phyloP scores from a whole-genome alignment of 257 asterid species.

The Lithospermum erythrorhizon region DNA sequence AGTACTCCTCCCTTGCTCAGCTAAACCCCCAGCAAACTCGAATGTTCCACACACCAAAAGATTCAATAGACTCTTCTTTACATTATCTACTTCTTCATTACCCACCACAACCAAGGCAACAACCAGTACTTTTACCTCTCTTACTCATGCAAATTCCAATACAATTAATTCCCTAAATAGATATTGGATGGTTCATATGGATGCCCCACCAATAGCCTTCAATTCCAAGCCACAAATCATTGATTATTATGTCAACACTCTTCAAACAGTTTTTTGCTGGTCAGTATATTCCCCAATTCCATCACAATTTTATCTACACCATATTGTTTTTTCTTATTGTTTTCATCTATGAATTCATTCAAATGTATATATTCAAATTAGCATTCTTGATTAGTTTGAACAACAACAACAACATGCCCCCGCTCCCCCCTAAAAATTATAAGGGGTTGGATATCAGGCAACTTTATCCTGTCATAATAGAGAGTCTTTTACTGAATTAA shows the following conservation, averaged over 20 bases:
- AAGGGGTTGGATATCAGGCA: no score
- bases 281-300: constrained; percentile 8
- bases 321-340: no score
- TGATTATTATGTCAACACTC: constrained; percentile 58
- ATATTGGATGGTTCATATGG: constrained; percentile 74
- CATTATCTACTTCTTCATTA: constrained; percentile 17
- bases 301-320: no score
- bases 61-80: background rate
- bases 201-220: constrained; percentile 36
- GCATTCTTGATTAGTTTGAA: background rate
- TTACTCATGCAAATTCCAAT: constrained; percentile 4
- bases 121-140: constrained; percentile 1
- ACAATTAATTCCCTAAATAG: constrained; percentile 17
- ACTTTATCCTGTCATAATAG: no score
- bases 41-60: constrained; percentile 9
- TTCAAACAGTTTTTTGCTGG: constrained; percentile 63
- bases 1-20: constrained; percentile 21
- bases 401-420: no score
- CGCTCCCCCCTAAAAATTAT: no score
- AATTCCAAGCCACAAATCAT: constrained; percentile 43
- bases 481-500: no score
- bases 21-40: constrained; percentile 22
- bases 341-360: background rate
- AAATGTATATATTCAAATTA: background rate
- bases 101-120: constrained; percentile 10